Evolutionary conservation across 2,329 filamentous ascomycete species (phyloP).

Genomic region (Ophiostoma pallidulum): DNA sequence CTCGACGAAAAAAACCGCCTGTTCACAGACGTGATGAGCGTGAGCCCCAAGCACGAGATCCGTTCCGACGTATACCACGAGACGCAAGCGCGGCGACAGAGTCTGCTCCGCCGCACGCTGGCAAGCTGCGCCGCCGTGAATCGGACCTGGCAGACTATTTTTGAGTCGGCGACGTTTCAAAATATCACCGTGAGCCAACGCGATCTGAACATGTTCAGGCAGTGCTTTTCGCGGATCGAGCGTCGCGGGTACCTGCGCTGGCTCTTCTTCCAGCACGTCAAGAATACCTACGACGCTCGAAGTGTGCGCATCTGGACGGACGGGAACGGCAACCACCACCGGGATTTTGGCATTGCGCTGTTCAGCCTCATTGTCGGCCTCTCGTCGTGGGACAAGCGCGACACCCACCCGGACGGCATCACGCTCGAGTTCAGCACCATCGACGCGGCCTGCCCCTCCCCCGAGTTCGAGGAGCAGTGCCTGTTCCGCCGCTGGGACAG

Average conservation of each 20-base stretch:
- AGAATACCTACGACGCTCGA: no score
- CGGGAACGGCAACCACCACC: no score
- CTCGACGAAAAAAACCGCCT: background rate
- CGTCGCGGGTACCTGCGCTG: background rate
- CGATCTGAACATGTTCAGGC: background rate
- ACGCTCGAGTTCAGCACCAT: background rate
- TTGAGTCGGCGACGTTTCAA: background rate
- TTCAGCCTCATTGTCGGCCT: no score
- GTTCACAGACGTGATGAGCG: background rate
- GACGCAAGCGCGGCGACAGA: background rate
- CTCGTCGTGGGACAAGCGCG: background rate
- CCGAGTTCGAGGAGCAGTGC: background rate
- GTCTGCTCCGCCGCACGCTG: background rate
- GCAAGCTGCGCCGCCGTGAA: slow-evolving; percentile 1
- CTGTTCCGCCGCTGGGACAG: background rate
- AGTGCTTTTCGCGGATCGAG: background rate
- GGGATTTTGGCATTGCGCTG: no score
- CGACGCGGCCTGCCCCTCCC: no score
- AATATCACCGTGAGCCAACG: no score
- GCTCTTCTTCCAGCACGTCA: background rate
- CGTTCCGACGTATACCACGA: background rate
- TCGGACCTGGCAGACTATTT: background rate
- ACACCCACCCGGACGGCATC: background rate
- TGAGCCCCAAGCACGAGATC: no score
- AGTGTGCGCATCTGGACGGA: no score